Conservation (phyloP, 176 grass and related monocot species). For the Oryza officinalis region DNA sequence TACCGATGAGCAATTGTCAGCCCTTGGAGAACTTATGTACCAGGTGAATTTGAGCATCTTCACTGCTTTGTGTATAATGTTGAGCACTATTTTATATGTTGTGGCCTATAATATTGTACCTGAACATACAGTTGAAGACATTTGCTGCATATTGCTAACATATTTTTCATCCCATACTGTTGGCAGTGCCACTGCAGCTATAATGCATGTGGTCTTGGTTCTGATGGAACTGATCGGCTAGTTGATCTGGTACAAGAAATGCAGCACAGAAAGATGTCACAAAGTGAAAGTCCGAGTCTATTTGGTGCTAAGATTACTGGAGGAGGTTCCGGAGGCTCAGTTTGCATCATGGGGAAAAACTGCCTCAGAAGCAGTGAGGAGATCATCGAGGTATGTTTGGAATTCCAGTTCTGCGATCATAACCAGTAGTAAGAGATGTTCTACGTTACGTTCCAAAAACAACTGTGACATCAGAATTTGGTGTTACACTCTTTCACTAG, state of each 20-base stretch:
- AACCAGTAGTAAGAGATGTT: neutral
- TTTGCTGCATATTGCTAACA: slow-evolving; percentile 4
- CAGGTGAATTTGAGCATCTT: slow-evolving; percentile 60
- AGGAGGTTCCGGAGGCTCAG: slow-evolving; percentile 66
- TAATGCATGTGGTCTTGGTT: slow-evolving; percentile 82
- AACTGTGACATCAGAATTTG: neutral
- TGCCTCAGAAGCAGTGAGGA: slow-evolving; percentile 62
- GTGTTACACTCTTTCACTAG: neutral
- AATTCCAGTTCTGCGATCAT: no score
- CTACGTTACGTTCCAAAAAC: neutral
- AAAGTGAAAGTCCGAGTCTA: slow-evolving; percentile 31
- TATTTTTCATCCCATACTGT: neutral
- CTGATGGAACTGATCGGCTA: slow-evolving; percentile 69
- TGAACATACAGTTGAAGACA: neutral
- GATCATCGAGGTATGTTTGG: slow-evolving; percentile 59
- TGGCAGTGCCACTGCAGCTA: slow-evolving; percentile 94
- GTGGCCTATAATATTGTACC: neutral
- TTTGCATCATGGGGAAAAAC: slow-evolving; percentile 66
- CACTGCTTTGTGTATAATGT: neutral
- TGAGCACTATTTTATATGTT: neutral
- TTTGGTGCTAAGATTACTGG: slow-evolving; percentile 85
- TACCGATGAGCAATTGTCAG: slow-evolving; percentile 80
- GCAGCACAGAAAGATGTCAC: slow-evolving; percentile 45
- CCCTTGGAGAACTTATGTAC: slow-evolving; percentile 96
- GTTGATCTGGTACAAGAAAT: slow-evolving; percentile 80